Percentiles rank a stretch among this genome's conserved stretches.
phyloP scores from a whole-genome alignment of 768 basidiomycete species.

The Podaxis sp. region DNA sequence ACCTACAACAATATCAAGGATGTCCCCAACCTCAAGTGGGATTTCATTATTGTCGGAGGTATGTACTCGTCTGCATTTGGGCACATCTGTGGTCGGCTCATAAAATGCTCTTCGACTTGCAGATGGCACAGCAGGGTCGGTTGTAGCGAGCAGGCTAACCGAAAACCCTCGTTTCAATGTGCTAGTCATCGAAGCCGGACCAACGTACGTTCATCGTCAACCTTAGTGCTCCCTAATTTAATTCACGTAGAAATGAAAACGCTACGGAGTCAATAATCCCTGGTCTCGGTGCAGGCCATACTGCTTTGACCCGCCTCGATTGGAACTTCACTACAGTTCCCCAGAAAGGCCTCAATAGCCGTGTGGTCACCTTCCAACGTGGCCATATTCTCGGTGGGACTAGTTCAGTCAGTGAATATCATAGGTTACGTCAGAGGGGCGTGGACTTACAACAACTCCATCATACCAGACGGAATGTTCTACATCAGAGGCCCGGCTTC shows the following conservation, averaged over 20 bases:
- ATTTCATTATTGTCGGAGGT: slow-evolving; percentile 19
- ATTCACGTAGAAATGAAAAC: background rate
- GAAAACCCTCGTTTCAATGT: slow-evolving; percentile 14
- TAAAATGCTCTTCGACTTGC: background rate
- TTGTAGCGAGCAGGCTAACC: slow-evolving; percentile 28
- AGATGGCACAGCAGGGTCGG: slow-evolving; percentile 29
- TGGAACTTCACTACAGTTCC: slow-evolving; percentile 33
- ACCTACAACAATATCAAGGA: slow-evolving; percentile 3
- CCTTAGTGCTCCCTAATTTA: background rate
- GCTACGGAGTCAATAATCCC: slow-evolving; percentile 20
- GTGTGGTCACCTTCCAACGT: slow-evolving; percentile 24
- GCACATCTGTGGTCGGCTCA: too few species aligned
- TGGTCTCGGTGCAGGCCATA: background rate
- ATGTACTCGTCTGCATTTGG: slow-evolving; percentile 13
- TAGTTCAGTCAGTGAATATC: slow-evolving; percentile 28
- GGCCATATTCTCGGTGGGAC: slow-evolving; percentile 32
- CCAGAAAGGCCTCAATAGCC: slow-evolving; percentile 24
- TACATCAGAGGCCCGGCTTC: slow-evolving; percentile 20
- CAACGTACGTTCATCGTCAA: slow-evolving; percentile 7
- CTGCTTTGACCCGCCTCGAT: slow-evolving; percentile 12
- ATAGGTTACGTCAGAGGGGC: background rate
- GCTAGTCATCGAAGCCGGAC: slow-evolving; percentile 16
- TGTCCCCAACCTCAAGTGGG: slow-evolving; percentile 6
- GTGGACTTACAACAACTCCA: slow-evolving; percentile 10
- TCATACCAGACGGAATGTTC: slow-evolving; percentile 20